Evolutionary conservation across 305 asterid genomes (phyloP).

Genomic region (Solanum hybrid): DNA sequence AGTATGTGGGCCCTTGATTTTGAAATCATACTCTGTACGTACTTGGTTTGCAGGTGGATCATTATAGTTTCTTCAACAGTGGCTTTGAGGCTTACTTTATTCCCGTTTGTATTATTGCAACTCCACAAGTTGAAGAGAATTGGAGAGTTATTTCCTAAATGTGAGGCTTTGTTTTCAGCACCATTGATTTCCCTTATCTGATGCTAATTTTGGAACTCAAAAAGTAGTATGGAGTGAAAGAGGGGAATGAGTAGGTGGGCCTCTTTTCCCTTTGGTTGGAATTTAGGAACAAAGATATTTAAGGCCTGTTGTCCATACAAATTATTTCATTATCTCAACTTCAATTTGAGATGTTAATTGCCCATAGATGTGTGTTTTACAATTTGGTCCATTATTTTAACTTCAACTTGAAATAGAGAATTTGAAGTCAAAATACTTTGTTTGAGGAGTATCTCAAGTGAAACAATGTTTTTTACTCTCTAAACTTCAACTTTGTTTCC

Average conservation of each 20-base stretch:
- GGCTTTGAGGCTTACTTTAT: slow-evolving; percentile 22
- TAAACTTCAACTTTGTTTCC: background rate
- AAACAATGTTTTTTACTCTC: background rate
- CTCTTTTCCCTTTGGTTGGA: background rate
- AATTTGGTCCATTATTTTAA: background rate
- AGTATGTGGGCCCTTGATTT: background rate
- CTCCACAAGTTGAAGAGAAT: slow-evolving; percentile 34
- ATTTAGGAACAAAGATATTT: background rate
- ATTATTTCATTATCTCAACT: background rate
- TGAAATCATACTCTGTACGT: background rate
- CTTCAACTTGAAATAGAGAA: background rate
- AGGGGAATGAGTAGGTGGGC: background rate
- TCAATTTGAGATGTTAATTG: background rate
- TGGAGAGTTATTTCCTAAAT: slow-evolving; percentile 34
- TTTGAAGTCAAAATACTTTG: background rate
- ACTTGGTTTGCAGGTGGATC: slow-evolving; percentile 29
- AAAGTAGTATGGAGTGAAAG: background rate
- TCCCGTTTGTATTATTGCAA: slow-evolving; percentile 30
- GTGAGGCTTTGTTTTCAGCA: slow-evolving; percentile 17
- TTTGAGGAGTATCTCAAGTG: background rate
- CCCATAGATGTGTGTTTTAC: background rate
- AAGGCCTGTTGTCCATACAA: background rate
- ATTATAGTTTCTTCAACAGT: slow-evolving; percentile 29
- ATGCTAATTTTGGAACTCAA: background rate
- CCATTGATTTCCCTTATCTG: background rate